Conservation (phyloP, 495 filamentous ascomycete genomes). For the Aspergillus nanangensis region DNA sequence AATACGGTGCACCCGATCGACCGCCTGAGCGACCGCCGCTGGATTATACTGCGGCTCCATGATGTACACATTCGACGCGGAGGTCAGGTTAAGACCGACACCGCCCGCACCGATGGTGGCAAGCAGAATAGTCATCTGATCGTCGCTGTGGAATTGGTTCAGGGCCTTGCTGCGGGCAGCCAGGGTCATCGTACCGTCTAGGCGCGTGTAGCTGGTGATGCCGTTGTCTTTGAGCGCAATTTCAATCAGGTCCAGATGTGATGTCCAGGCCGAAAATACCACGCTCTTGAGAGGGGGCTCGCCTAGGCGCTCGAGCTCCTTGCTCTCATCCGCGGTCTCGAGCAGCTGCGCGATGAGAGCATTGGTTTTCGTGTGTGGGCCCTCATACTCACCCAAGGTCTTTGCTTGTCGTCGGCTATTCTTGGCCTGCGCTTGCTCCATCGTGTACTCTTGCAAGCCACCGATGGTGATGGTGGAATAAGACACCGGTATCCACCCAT, state of each 20-base stretch:
- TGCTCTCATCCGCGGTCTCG: conserved; percentile 54
- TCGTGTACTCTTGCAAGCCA: conserved; percentile 55
- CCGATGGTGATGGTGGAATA: conserved; percentile 64
- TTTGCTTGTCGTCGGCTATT: conserved; percentile 52
- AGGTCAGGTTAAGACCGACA: conserved; percentile 84
- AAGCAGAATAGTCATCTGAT: conserved; percentile 69
- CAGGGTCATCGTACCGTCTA: conserved; percentile 85
- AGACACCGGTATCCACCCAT: conserved; percentile 48
- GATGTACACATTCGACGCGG: conserved; percentile 81
- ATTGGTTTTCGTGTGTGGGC: conserved; percentile 86
- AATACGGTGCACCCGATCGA: conserved; percentile 90
- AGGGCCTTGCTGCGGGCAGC: conserved; percentile 66
- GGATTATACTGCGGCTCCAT: conserved; percentile 99
- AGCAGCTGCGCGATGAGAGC: conserved; percentile 68
- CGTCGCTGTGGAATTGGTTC: conserved; percentile 69
- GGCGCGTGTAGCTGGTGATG: conserved; percentile 63
- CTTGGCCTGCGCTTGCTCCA: conserved; percentile 44
- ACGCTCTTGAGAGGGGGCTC: conserved; percentile 80
- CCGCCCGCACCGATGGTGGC: conserved; percentile 92
- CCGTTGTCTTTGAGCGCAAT: conserved; percentile 66
- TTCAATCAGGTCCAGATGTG: conserved; percentile 89
- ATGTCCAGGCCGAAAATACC: conserved; percentile 91
- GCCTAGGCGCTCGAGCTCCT: conserved; percentile 45
- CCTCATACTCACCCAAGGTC: conserved; percentile 65
- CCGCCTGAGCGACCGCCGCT: conserved; percentile 86